Evolutionary conservation across 148 eudicot genomes (phyloP).

Genomic region (Rheum nobile): DNA sequence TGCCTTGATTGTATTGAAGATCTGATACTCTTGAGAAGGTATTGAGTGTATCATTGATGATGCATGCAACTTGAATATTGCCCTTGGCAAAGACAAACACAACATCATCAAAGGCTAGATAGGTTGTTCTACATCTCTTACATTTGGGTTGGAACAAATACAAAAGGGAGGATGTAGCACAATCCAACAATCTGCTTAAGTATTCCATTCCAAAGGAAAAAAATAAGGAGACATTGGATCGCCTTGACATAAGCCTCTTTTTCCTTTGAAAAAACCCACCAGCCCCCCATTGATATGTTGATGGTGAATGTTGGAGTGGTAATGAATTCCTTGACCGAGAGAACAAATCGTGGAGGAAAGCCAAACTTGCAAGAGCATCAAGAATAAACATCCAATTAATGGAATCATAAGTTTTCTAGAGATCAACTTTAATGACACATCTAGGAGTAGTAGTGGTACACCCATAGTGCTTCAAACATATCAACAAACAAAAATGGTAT

Average conservation of each 20-base stretch:
- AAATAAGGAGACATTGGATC: constrained; percentile 3
- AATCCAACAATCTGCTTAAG: too few relatives aligned
- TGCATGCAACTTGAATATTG: too few relatives aligned
- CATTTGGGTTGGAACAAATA: too few relatives aligned
- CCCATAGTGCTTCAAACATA: too few relatives aligned
- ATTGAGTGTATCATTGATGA: too few relatives aligned
- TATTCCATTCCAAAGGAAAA: background rate
- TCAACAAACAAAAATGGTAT: too few relatives aligned
- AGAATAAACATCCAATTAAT: background rate
- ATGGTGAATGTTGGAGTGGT: background rate
- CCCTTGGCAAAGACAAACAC: too few relatives aligned
- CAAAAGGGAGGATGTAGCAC: too few relatives aligned
- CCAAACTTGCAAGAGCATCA: background rate
- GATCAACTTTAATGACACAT: background rate
- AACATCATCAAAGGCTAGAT: too few relatives aligned
- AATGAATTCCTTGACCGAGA: background rate
- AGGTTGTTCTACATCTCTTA: too few relatives aligned
- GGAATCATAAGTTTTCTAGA: background rate
- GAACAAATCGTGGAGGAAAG: background rate
- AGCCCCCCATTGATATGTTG: background rate
- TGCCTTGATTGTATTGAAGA: too few relatives aligned
- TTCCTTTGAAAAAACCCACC: background rate
- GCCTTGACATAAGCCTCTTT: background rate
- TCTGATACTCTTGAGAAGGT: too few relatives aligned
- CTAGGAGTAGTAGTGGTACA: background rate